Evolutionary conservation across 768 basidiomycete genomes (phyloP).

Genomic region (Sporobolomyces pararoseus): DNA sequence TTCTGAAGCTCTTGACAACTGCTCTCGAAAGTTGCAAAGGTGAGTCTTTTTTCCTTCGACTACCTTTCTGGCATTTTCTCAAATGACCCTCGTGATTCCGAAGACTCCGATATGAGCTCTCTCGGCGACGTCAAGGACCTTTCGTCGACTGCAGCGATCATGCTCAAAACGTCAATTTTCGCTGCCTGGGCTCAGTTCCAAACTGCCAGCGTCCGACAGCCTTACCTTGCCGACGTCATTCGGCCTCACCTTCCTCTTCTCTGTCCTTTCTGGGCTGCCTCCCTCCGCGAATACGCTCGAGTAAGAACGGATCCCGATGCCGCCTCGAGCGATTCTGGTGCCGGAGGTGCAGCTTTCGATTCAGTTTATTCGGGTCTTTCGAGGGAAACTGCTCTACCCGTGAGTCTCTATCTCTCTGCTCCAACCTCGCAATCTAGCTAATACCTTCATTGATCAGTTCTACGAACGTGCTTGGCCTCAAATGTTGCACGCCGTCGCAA

Average conservation of each 20-base stretch:
- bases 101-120: slow-evolving; percentile 77
- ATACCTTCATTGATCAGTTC: slow-evolving; percentile 58
- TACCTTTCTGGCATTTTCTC: not conserved
- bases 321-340: slow-evolving; percentile 60
- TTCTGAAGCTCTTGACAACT: slow-evolving; percentile 78
- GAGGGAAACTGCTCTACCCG: slow-evolving; percentile 83
- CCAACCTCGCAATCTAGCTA: not conserved
- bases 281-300: slow-evolving; percentile 85
- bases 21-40: slow-evolving; percentile 88
- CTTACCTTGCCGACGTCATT: slow-evolving; percentile 74
- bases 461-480: slow-evolving; percentile 76
- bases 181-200: slow-evolving; percentile 94
- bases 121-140: slow-evolving; percentile 81
- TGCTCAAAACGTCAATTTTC: slow-evolving; percentile 85
- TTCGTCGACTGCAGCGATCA: slow-evolving; percentile 89
- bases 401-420: slow-evolving; percentile 54
- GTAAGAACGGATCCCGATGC: slow-evolving; percentile 79
- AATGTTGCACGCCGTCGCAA: slow-evolving; percentile 79
- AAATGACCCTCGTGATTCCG: not conserved
- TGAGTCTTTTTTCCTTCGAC: slow-evolving; percentile 50
- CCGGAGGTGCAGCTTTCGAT: slow-evolving; percentile 66
- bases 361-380: slow-evolving; percentile 81
- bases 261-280: slow-evolving; percentile 79
- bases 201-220: slow-evolving; percentile 67
- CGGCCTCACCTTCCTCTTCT: slow-evolving; percentile 71